phyloP scores from a whole-genome alignment of 257 asterid species.

The Solanum boliviense region DNA sequence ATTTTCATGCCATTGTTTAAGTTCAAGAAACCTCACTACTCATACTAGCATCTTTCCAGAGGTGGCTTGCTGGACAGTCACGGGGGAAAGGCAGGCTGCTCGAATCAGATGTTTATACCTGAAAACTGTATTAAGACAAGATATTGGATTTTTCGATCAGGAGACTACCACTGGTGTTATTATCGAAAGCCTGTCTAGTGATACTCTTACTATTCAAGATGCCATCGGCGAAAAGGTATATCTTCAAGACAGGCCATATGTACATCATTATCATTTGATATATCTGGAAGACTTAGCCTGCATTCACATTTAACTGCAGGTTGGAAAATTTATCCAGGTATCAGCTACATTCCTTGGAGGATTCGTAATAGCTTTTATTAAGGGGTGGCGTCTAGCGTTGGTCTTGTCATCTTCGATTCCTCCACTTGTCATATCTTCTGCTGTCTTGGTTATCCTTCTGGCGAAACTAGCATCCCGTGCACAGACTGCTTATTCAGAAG shows the following conservation, averaged over 20 bases:
- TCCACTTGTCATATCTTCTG: conserved; percentile 66
- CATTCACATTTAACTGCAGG: conserved; percentile 16
- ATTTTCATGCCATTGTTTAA: neutral
- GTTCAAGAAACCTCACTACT: neutral
- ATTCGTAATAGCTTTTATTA: conserved; percentile 53
- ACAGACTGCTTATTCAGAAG: conserved; percentile 67
- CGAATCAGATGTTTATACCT: conserved; percentile 56
- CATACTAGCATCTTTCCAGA: conserved; percentile 23
- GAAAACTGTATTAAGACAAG: conserved; percentile 57
- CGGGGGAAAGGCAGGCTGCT: conserved; percentile 90
- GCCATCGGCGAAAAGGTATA: conserved; percentile 87
- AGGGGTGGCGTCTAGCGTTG: conserved; percentile 79
- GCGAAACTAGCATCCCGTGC: conserved; percentile 64
- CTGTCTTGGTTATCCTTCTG: conserved; percentile 40
- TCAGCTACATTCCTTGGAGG: conserved; percentile 65
- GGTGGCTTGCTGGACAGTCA: conserved; percentile 88
- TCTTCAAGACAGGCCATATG: neutral
- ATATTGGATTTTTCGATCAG: conserved; percentile 68
- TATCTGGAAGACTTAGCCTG: neutral
- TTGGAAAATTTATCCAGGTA: conserved; percentile 71
- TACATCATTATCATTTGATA: neutral
- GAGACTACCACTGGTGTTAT: conserved; percentile 73
- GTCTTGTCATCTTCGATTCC: conserved; percentile 70
- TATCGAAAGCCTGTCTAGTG: conserved; percentile 77
- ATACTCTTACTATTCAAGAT: conserved; percentile 80